A percentile compares a stretch with the other conserved stretches of the same genome.
These are phyloP conservation scores for Tricholoma terreum DNA, from an alignment of 768 basidiomycete genomes.

Conservation along the genomic window DNA sequence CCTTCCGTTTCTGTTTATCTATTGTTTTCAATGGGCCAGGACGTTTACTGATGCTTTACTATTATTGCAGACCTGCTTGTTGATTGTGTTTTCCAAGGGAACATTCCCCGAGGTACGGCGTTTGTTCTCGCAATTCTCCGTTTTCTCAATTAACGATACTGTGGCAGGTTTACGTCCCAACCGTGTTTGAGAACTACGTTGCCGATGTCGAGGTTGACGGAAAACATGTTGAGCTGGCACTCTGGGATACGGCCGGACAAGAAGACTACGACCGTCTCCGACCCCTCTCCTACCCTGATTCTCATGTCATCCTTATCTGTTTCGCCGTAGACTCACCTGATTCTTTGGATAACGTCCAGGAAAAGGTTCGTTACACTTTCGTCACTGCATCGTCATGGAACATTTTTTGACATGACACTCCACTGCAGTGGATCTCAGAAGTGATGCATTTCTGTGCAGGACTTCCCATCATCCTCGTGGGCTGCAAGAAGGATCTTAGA, in stretches of 20 bases:
- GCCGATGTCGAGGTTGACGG: slow-evolving; percentile 98
- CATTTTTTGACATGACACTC: slow-evolving; percentile 1
- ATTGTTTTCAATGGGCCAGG: not conserved
- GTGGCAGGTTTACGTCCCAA: slow-evolving; percentile 93
- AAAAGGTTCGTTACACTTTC: slow-evolving; percentile 69
- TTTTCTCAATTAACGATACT: not conserved
- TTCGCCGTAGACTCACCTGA: slow-evolving; percentile 98
- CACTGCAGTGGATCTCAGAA: slow-evolving; percentile 90
- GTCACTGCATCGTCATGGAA: not conserved
- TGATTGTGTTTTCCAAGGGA: slow-evolving; percentile 96
- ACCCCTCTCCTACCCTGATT: slow-evolving; percentile 97
- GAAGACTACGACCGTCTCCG: slow-evolving; percentile 99
- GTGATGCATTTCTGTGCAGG: slow-evolving; percentile 97
- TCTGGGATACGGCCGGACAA: slow-evolving; percentile 99
- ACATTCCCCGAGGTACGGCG: slow-evolving; percentile 86
- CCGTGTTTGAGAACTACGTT: slow-evolving; percentile 99
- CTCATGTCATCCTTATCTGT: slow-evolving; percentile 99
- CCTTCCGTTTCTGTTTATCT: not conserved
- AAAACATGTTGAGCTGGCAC: slow-evolving; percentile 95
- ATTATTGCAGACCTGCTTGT: slow-evolving; percentile 71
- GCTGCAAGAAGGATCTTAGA: slow-evolving; percentile 98
- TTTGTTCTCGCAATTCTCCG: slow-evolving; percentile 2
- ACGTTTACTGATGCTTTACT: not conserved
- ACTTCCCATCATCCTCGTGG: slow-evolving; percentile 94
- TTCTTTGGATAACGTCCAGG: slow-evolving; percentile 98